These are phyloP conservation scores for Sporobolomyces pararoseus DNA, from an alignment of 768 basidiomycete genomes.

Conservation along the genomic window DNA sequence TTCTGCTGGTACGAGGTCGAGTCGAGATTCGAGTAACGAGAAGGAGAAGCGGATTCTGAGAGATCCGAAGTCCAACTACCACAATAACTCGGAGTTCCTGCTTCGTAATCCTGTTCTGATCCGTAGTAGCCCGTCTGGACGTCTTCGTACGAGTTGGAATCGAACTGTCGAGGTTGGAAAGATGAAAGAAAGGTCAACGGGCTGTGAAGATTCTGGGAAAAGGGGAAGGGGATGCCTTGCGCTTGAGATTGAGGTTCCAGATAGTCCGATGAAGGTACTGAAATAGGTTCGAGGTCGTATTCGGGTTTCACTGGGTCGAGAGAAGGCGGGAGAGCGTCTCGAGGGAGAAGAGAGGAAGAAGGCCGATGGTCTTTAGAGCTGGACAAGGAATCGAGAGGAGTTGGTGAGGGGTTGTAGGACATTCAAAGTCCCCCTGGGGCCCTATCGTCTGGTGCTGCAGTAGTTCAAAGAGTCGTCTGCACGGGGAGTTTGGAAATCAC, in stretches of 20 bases:
- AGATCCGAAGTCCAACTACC: slow-evolving; percentile 4
- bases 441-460: too few species aligned
- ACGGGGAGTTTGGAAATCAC: too few species aligned
- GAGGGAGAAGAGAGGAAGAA: not conserved
- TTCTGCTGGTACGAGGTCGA: too few species aligned
- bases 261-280: too few species aligned
- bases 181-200: not conserved
- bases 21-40: not conserved
- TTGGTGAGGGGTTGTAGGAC: not conserved
- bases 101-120: not conserved
- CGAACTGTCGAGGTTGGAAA: not conserved
- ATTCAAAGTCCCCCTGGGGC: slow-evolving; percentile 1
- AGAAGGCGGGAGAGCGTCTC: not conserved
- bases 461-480: too few species aligned
- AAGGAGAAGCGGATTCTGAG: not conserved
- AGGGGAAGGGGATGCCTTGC: too few species aligned
- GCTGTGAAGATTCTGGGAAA: too few species aligned
- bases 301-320: not conserved
- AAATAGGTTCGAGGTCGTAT: not conserved
- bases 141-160: not conserved
- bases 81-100: not conserved
- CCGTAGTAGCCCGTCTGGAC: not conserved
- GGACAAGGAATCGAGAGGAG: not conserved
- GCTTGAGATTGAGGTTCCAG: too few species aligned
- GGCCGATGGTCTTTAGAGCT: not conserved